Evolutionary conservation across 768 basidiomycete species (phyloP).

Genomic region (Suillus subluteus): DNA sequence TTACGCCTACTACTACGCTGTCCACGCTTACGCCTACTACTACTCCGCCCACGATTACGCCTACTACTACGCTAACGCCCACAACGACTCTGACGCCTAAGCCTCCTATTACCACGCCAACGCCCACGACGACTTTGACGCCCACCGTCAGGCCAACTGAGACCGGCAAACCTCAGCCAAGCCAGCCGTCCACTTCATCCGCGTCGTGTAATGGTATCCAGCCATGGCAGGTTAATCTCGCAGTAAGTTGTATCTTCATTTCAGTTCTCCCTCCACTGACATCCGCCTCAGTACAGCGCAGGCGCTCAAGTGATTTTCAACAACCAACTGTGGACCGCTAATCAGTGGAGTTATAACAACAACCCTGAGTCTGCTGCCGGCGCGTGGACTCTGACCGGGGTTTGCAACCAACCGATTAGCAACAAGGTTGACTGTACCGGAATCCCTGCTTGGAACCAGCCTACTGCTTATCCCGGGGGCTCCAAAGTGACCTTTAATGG

Average conservation of each 20-base stretch:
- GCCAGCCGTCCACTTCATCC: not conserved
- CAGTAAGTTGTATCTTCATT: slow-evolving; percentile 13
- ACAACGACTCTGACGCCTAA: not conserved
- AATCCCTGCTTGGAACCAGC: slow-evolving; percentile 22
- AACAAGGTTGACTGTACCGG: slow-evolving; percentile 29
- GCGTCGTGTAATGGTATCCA: slow-evolving; percentile 1
- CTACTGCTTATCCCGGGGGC: slow-evolving; percentile 23
- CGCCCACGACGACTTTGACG: not conserved
- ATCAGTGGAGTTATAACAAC: slow-evolving; percentile 31
- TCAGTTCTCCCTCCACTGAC: not conserved
- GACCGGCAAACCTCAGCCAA: not conserved
- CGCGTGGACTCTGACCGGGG: slow-evolving; percentile 19
- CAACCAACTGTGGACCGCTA: slow-evolving; percentile 25
- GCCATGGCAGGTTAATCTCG: slow-evolving; percentile 27
- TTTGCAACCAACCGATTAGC: slow-evolving; percentile 24
- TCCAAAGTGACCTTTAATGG: slow-evolving; percentile 19
- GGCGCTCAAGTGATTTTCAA: slow-evolving; percentile 28
- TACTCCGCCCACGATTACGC: not conserved
- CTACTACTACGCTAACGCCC: not conserved
- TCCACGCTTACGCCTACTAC: not conserved
- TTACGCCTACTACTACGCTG: not conserved
- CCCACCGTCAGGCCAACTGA: no score
- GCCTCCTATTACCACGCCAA: not conserved
- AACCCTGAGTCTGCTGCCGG: slow-evolving; percentile 18
- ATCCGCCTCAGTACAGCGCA: slow-evolving; percentile 23